Base-by-base conservation (phyloP, 2,329 filamentous ascomycete species). In the Talaromyces sp. region DNA sequence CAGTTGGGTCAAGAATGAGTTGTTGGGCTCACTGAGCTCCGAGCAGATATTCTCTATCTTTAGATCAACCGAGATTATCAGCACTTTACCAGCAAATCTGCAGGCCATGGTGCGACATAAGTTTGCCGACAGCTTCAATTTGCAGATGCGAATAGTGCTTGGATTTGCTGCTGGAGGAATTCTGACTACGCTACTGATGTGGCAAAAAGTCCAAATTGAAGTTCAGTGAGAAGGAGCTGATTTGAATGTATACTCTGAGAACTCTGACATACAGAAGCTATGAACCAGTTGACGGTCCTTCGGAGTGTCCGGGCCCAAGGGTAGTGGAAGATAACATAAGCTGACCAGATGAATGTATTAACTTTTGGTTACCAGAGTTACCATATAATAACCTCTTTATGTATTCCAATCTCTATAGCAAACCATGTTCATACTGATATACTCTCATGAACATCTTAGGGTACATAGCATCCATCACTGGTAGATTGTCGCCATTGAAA, bases 161-260 rank as follows among this genome's bases (percentile, higher is more conserved):
- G 67, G 65, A 5, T 59, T 68, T 27, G 62, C 68, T 43, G 66
- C 62, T 11, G 59, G 11, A 8, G 64, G 67, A 49, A 27, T 68
- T n/a, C 29, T 68, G 1, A 43, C 67, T 25, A 59, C 63, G 34
- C 6, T 67, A 2, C 31, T 67, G 51, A 69, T 68, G 65, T 69
- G 67, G 67, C 54, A 67, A 59, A 65, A 64, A 60, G 17, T 27
- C 2, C 62, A 45, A 5, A 59, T 59, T 45, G 29, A 8, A 5
- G 43, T 43, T 54, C 27, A 53, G 13, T 51, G n/a, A 56, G 22
- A 10, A 31, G 15, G 13, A 29, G 25, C 17, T 34, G 7, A 34
- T 13, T 54, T 10, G 8, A 5, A 27, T 49, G 11, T 45, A 45
- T 19, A 19, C 7, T 19, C 3, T 19, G 40, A 19, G 40, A 8